A percentile compares a stretch with the other conserved stretches of the same genome.
Evolutionary conservation across 1,284 basidiomycete genomes (phyloP).

Genomic region (Phellinidium pouzarii): DNA sequence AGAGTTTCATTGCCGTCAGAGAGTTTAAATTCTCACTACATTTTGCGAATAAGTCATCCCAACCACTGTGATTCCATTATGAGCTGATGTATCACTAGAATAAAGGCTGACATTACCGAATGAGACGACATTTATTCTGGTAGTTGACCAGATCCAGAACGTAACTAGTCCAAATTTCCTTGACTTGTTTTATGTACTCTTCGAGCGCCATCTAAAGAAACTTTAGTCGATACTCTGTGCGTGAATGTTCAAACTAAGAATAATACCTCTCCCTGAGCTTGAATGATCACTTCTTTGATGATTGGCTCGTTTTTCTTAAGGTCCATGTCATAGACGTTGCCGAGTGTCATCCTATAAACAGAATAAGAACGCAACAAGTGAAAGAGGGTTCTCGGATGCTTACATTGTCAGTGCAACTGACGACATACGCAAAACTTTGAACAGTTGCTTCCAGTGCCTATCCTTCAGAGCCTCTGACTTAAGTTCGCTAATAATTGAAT

Average conservation of each 20-base stretch:
- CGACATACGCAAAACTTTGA: conserved; percentile 77
- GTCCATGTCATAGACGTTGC: conserved; percentile 96
- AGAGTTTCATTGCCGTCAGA: conserved; percentile 93
- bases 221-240: conserved; percentile 9
- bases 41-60: conserved; percentile 97
- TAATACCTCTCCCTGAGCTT: conserved; percentile 92
- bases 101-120: conserved; percentile 48
- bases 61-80: conserved; percentile 54
- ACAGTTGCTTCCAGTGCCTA: conserved; percentile 96
- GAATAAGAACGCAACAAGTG: conserved; percentile 1
- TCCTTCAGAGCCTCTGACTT: conserved; percentile 98
- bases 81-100: conserved; percentile 1
- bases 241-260: not conserved
- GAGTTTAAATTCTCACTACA: conserved; percentile 97
- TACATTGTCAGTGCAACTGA: conserved; percentile 66
- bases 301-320: conserved; percentile 85
- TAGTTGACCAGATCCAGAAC: conserved; percentile 96
- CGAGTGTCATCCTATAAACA: conserved; percentile 78
- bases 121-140: conserved; percentile 96
- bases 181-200: conserved; percentile 92
- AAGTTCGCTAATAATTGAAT: conserved; percentile 83
- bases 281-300: conserved; percentile 93
- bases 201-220: conserved; percentile 77
- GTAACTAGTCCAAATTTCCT: conserved; percentile 96
- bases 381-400: conserved; percentile 25